phyloP scores from a whole-genome alignment of 2,329 filamentous ascomycete species.

The Beauveria caledonica region DNA sequence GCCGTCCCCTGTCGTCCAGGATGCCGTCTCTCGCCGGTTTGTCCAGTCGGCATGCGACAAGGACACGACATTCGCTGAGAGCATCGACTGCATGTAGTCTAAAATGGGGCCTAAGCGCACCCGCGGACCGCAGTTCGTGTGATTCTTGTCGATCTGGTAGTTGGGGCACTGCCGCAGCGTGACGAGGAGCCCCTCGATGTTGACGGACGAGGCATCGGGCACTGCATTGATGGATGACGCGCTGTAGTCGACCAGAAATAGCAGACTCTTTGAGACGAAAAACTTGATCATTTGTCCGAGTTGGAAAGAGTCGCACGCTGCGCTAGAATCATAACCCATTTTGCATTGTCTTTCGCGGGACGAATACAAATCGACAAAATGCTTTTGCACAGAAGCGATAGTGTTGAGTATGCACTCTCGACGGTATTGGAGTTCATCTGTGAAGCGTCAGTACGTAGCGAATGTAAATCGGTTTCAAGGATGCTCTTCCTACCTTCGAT shows the following conservation, averaged over 20 bases:
- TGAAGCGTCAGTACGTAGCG: background rate
- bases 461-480: background rate
- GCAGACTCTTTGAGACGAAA: conserved; percentile 50
- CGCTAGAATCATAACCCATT: conserved; percentile 64
- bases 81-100: conserved; percentile 53
- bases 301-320: conserved; percentile 69
- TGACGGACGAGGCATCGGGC: conserved; percentile 45
- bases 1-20: conserved; percentile 29
- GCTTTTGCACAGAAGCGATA: conserved; percentile 58
- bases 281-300: conserved; percentile 71
- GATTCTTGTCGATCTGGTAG: conserved; percentile 68
- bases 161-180: conserved; percentile 57
- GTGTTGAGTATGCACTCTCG: conserved; percentile 60
- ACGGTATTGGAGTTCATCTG: conserved; percentile 58
- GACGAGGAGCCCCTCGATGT: conserved; percentile 52
- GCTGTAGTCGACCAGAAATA: conserved; percentile 51
- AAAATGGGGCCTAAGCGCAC: conserved; percentile 57
- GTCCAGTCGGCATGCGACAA: conserved; percentile 41
- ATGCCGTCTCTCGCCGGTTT: conserved; percentile 27
- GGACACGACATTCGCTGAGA: conserved; percentile 38
- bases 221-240: conserved; percentile 36
- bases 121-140: conserved; percentile 64
- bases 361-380: conserved; percentile 60
- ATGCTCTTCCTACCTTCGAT: conserved; percentile 49
- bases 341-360: conserved; percentile 62